Percentiles rank a stretch among this genome's conserved stretches.
Conservation (phyloP, 1,139 yeast genomes). For the Diutina rugosa region DNA sequence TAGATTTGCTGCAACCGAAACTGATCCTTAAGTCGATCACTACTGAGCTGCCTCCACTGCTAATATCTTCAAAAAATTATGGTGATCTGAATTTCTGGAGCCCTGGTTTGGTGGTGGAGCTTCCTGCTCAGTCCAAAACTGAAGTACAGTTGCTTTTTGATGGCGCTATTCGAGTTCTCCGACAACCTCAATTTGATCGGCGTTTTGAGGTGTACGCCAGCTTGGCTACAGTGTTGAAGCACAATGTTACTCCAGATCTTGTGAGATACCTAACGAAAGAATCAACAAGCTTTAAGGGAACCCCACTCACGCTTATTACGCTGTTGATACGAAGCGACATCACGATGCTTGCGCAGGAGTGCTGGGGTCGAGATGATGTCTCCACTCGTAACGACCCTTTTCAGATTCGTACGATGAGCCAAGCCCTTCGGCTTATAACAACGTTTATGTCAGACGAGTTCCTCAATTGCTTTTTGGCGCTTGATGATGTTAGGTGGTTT, state of each 20-base stretch:
- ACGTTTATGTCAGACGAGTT: conserved; percentile 19
- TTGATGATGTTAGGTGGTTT: conserved; percentile 25
- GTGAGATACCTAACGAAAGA: neutral
- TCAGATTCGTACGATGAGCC: conserved; percentile 23
- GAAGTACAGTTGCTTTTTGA: neutral
- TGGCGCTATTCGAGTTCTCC: neutral
- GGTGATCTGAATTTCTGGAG: neutral
- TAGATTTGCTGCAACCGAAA: neutral
- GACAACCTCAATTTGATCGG: neutral
- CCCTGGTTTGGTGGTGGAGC: neutral
- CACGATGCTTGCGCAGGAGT: neutral
- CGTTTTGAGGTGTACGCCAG: neutral
- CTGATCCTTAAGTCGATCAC: neutral
- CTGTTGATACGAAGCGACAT: neutral
- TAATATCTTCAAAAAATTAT: neutral
- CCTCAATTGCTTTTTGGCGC: conserved; percentile 17
- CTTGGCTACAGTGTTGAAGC: neutral
- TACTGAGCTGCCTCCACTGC: neutral
- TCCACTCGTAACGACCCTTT: conserved; percentile 19
- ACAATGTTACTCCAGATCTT: neutral
- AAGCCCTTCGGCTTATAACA: conserved; percentile 24
- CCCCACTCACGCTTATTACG: neutral
- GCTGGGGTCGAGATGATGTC: neutral
- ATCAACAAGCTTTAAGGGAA: neutral
- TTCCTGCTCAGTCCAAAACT: neutral